These are phyloP conservation scores for Hemisphaericaspora xylofermentans DNA, from an alignment of 1,139 yeast genomes.

Conservation along the genomic window DNA sequence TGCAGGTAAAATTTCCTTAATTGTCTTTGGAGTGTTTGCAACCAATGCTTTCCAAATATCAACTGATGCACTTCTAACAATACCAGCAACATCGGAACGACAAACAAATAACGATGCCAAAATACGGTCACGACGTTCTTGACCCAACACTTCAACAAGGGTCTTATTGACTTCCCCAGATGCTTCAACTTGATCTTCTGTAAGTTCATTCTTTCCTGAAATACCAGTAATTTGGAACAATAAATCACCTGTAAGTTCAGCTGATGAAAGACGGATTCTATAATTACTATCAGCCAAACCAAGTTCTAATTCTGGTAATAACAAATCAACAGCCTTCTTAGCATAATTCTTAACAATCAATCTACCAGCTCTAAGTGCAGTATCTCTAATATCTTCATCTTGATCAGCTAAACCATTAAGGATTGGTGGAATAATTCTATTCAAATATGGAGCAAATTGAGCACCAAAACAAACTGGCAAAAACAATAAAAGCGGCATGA, in stretches of 20 bases:
- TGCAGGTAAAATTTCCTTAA: constrained; percentile 86
- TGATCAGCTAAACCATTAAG: constrained; percentile 87
- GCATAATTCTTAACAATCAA: constrained; percentile 91
- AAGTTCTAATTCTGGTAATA: constrained; percentile 88
- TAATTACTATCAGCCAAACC: constrained; percentile 83
- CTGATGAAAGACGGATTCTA: constrained; percentile 90
- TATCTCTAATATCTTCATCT: constrained; percentile 84
- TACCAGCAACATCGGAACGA: constrained; percentile 86
- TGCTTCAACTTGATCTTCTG: constrained; percentile 58
- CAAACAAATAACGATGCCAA: constrained; percentile 84
- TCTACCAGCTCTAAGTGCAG: constrained; percentile 90
- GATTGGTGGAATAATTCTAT: constrained; percentile 84
- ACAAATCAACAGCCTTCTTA: constrained; percentile 84
- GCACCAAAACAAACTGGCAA: constrained; percentile 94
- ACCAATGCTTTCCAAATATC: constrained; percentile 98
- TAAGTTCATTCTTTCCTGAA: constrained; percentile 62
- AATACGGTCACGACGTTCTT: constrained; percentile 83
- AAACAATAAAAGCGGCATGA: constrained; percentile 84
- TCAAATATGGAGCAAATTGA: constrained; percentile 86
- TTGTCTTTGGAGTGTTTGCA: constrained; percentile 93
- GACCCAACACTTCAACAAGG: constrained; percentile 78
- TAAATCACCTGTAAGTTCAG: constrained; percentile 95
- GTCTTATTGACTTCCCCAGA: constrained; percentile 64
- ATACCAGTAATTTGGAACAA: constrained; percentile 94
- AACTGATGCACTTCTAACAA: constrained; percentile 87